Percentiles rank a stretch among this genome's conserved stretches.
phyloP scores from a whole-genome alignment of 139 green algal genomes.

The Micractinium conductrix region DNA sequence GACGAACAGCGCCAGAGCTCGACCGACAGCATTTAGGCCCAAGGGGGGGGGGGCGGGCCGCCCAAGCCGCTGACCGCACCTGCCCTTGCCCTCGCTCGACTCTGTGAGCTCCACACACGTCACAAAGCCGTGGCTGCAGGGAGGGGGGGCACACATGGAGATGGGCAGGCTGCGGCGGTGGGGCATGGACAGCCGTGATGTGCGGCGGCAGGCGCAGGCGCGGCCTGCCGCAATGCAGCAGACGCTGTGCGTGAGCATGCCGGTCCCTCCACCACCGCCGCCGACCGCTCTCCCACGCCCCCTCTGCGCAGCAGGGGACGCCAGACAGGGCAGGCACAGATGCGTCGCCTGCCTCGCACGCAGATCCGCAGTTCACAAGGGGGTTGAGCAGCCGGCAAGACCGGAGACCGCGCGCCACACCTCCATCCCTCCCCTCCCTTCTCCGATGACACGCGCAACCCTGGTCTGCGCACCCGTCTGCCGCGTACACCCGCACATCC shows the following conservation, averaged over 20 bases:
- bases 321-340: no score
- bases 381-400: no score
- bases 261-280: not conserved
- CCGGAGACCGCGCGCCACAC: no score
- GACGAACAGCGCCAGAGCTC: not conserved
- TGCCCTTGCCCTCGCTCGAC: constrained; percentile 9
- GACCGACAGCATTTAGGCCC: no score
- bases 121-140: constrained; percentile 23
- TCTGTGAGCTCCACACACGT: constrained; percentile 24
- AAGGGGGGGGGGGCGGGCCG: no score
- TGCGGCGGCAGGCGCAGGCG: not conserved
- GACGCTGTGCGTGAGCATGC: not conserved
- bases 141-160: not conserved
- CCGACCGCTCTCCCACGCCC: no score
- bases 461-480: constrained; percentile 36
- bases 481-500: constrained; percentile 74
- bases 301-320: no score
- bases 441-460: no score
- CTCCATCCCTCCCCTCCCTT: no score
- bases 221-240: not conserved
- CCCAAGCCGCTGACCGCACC: not conserved
- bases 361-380: no score
- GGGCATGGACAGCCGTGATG: not conserved
- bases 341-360: no score
- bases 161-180: not conserved